Percentiles rank a stretch among this genome's conserved stretches.
phyloP scores from a whole-genome alignment of 768 basidiomycete species.

The Tylopilus sp. region DNA sequence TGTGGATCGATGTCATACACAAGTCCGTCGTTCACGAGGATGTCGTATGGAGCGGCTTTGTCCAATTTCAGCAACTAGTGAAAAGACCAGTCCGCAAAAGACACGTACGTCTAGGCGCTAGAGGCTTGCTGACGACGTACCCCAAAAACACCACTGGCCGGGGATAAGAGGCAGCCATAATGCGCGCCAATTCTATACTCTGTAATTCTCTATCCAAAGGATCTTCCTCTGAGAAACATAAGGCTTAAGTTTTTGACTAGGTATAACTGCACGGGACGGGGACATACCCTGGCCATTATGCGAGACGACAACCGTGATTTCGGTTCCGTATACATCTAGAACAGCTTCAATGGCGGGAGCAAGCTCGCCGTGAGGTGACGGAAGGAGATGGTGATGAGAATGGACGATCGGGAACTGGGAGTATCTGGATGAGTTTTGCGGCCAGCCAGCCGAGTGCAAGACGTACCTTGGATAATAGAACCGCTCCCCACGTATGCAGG shows the following conservation, averaged over 20 bases:
- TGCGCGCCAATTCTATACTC: constrained; percentile 71
- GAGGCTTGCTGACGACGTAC: constrained; percentile 74
- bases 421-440: background rate
- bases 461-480: constrained; percentile 69
- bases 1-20: constrained; percentile 78
- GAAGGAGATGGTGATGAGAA: constrained; percentile 81
- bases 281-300: constrained; percentile 85
- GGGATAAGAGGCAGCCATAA: constrained; percentile 69
- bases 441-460: background rate
- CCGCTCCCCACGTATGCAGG: constrained; percentile 87
- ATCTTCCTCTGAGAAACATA: constrained; percentile 64
- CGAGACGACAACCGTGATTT: constrained; percentile 78
- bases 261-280: background rate
- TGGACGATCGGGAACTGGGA: constrained; percentile 81
- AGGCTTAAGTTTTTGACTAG: background rate
- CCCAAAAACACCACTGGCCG: constrained; percentile 77
- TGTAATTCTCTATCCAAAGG: constrained; percentile 86
- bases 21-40: constrained; percentile 70
- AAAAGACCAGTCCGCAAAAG: background rate
- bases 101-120: constrained; percentile 56
- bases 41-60: constrained; percentile 71
- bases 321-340: constrained; percentile 73
- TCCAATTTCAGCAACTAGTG: constrained; percentile 6
- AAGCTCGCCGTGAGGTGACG: constrained; percentile 82
- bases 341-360: constrained; percentile 89